Evolutionary conservation across 2,329 filamentous ascomycete genomes (phyloP), one percentile per base, ranked within the genome.

Genomic region (Monilinia laxa): DNA sequence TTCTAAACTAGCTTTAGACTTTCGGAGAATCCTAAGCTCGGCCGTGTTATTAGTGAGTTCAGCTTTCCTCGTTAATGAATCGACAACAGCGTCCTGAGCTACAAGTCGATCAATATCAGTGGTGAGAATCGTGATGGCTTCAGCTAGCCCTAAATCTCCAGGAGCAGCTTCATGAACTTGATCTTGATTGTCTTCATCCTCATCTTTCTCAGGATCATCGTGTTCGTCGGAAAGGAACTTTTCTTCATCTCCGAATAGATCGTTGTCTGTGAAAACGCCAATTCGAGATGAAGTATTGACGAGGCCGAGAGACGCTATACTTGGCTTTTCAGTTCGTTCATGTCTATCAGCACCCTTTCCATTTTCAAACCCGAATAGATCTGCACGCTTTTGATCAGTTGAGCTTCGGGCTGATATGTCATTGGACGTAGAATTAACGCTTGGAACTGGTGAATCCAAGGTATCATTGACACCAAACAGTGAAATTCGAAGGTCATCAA

Each of bases 1-100:
- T 74, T 96, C 91, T 67, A 99, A 81, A 77, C 95, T 99, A 42
- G 93, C 89, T 77, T 95, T 97, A 0, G 93, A 97, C 77, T 99
- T 99, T 65, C 90, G 88, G 62, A 99, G 78, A 69, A 99, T 98
- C 45, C 95, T 86, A 63, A 99, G 78, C 77, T 99, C 95, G 1
- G 94, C 92, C 18, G 90, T 93, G 75, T 99, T 99, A 77, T 99
- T 99, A 1, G 95, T 99, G 63, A 99, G 81, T 77, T 99, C 95
- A 0, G 96, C 95, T 79, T 99, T 99, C 67, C 91, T 87, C 3
- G 92, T 95, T 67, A 99, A 80, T 1, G 94, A 96, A 73, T 97
- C 92, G 23, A 99, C 87, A 23, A 99, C 91, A 1, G 90, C 90
- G 72, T 97, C 92, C 78, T 99, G 95, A 3, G 93, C 88, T 12